A percentile compares a stretch with the other conserved stretches of the same genome.
phyloP scores from a whole-genome alignment of 2,329 filamentous ascomycete species.

The Neopestalotiopsis rosae region DNA sequence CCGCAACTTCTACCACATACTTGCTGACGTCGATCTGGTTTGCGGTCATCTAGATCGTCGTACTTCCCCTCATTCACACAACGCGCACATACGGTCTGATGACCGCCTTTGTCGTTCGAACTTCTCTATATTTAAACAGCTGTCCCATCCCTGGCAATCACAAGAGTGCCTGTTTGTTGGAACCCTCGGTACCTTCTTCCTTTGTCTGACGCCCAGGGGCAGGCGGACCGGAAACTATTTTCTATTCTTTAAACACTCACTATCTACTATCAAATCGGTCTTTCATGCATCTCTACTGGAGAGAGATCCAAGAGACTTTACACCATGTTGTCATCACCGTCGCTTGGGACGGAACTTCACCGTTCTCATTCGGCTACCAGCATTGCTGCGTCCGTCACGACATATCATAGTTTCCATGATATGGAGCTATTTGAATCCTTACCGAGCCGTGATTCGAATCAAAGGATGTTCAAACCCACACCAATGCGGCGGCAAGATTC shows the following conservation, averaged over 20 bases:
- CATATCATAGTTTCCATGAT: conserved; percentile 61
- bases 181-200: background rate
- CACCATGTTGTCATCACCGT: conserved; percentile 8
- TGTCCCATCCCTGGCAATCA: background rate
- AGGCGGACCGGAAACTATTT: background rate
- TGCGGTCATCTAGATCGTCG: conserved; percentile 2
- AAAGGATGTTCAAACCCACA: conserved; percentile 37
- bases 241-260: background rate
- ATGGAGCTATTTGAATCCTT: conserved; percentile 51
- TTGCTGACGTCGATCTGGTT: background rate
- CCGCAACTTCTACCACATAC: background rate
- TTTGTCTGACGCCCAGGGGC: background rate
- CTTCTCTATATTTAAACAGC: background rate
- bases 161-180: background rate
- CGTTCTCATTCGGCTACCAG: conserved; percentile 44
- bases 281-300: conserved; percentile 13
- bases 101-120: background rate
- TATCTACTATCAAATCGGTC: background rate
- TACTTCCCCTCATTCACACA: background rate
- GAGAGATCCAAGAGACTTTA: background rate
- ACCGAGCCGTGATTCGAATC: conserved; percentile 22
- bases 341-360: conserved; percentile 24
- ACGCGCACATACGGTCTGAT: background rate
- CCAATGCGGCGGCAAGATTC: conserved; percentile 63
- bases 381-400: conserved; percentile 52